Evolutionary conservation across 139 green algal species (phyloP).

Genomic region (Eudorina sp.): DNA sequence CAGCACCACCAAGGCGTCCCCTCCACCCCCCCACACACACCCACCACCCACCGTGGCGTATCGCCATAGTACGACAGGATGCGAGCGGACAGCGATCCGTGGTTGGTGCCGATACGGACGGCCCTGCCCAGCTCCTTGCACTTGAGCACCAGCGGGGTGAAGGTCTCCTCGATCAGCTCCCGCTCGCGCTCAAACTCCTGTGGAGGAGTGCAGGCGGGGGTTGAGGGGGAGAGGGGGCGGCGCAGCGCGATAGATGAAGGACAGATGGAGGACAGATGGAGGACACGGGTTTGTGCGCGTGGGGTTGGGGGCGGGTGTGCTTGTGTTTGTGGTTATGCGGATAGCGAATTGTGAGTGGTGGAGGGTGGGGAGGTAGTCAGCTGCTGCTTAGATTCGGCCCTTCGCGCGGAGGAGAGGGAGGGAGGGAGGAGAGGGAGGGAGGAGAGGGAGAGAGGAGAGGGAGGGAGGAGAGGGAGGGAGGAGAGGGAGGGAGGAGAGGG

Average conservation of each 20-base stretch:
- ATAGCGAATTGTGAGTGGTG: too few species aligned
- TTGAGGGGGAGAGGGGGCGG: too few species aligned
- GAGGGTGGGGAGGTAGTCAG: too few species aligned
- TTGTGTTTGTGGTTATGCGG: too few species aligned
- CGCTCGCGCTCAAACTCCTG: constrained; percentile 45
- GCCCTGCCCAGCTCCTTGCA: constrained; percentile 94
- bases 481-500: too few species aligned
- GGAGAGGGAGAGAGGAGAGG: too few species aligned
- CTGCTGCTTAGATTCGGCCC: too few species aligned
- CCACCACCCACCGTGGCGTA: constrained; percentile 73
- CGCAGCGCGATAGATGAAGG: too few species aligned
- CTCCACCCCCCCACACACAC: neutral
- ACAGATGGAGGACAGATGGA: neutral
- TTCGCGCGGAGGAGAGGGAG: too few species aligned
- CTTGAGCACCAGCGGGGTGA: constrained; percentile 97
- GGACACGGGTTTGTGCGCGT: neutral
- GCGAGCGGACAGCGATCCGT: constrained; percentile 95
- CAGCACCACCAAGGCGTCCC: too few species aligned
- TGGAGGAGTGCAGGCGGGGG: neutral
- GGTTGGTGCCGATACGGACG: constrained; percentile 99
- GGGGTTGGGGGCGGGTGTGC: neutral
- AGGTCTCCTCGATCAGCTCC: constrained; percentile 87
- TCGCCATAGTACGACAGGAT: constrained; percentile 98
- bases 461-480: too few species aligned
- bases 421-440: too few species aligned